These are phyloP conservation scores for Mycena galericulata DNA, from an alignment of 768 basidiomycete genomes.

Conservation along the genomic window DNA sequence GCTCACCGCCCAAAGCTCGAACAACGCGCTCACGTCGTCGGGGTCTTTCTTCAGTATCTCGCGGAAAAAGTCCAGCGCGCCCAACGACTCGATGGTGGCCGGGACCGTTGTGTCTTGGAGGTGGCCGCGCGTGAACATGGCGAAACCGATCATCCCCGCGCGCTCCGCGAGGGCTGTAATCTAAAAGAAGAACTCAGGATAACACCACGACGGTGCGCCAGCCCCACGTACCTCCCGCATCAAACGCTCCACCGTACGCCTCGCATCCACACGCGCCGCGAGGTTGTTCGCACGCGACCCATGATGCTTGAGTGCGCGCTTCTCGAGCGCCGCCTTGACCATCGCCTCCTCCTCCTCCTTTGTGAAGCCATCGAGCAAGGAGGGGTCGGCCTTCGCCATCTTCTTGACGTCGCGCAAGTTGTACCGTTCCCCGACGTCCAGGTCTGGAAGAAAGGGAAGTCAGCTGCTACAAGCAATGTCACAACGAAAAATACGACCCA, in stretches of 20 bases:
- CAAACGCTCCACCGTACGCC: too few species aligned
- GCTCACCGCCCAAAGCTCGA: too few species aligned
- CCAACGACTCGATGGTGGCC: background rate
- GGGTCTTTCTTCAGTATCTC: conserved; percentile 11
- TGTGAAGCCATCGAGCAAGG: background rate
- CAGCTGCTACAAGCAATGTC: too few species aligned
- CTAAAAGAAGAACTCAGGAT: too few species aligned
- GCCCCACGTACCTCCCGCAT: too few species aligned
- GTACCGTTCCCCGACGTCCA: background rate
- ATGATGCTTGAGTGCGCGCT: background rate
- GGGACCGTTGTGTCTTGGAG: background rate
- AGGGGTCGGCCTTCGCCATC: background rate
- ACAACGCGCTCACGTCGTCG: background rate
- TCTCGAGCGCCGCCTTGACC: background rate
- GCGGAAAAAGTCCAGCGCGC: conserved; percentile 2
- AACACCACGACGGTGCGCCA: too few species aligned
- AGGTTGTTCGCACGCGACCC: background rate
- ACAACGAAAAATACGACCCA: too few species aligned
- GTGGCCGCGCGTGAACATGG: too few species aligned
- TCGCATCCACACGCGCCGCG: too few species aligned
- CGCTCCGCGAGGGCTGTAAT: background rate
- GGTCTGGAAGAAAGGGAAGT: too few species aligned
- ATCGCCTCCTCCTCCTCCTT: background rate
- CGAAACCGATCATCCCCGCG: background rate
- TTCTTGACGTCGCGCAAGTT: background rate